These are phyloP conservation scores for Suillus subaureus DNA, from an alignment of 768 basidiomycete species.

Conservation along the genomic window DNA sequence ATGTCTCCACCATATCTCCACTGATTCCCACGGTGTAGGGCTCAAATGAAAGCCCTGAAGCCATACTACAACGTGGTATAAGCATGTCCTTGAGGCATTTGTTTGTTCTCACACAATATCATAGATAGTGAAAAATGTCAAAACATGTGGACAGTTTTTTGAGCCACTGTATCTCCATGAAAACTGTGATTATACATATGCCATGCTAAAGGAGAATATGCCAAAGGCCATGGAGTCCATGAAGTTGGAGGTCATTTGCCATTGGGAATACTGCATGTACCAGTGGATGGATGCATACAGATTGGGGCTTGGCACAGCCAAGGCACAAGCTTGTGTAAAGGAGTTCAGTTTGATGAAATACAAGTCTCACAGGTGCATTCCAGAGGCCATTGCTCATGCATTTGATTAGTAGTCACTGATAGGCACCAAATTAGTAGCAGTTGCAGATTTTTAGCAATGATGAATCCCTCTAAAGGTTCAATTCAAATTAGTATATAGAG, in stretches of 20 bases:
- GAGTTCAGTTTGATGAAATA: conserved; percentile 18
- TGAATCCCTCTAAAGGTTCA: too few species aligned
- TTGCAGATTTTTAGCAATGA: neutral
- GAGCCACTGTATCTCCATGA: conserved; percentile 20
- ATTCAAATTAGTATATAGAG: neutral
- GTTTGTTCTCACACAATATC: too few species aligned
- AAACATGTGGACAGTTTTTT: too few species aligned
- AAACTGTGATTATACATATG: conserved; percentile 29
- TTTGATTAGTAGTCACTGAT: neutral
- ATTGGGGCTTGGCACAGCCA: conserved; percentile 11
- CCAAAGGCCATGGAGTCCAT: conserved; percentile 22
- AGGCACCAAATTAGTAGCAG: neutral
- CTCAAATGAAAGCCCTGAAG: too few species aligned
- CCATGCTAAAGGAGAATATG: conserved; percentile 26
- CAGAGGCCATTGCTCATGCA: neutral
- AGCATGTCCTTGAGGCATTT: too few species aligned
- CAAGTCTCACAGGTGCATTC: conserved; percentile 11
- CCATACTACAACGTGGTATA: too few species aligned
- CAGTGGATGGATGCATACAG: conserved; percentile 22
- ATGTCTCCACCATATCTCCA: too few species aligned
- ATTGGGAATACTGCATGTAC: conserved; percentile 18
- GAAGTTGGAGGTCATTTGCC: conserved; percentile 12
- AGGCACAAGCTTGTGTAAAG: conserved; percentile 17
- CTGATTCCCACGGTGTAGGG: too few species aligned
- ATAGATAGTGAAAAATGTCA: too few species aligned